These are phyloP conservation scores for Penicillium sp. DNA, from an alignment of 2,329 filamentous ascomycete species.

Conservation along the genomic window DNA sequence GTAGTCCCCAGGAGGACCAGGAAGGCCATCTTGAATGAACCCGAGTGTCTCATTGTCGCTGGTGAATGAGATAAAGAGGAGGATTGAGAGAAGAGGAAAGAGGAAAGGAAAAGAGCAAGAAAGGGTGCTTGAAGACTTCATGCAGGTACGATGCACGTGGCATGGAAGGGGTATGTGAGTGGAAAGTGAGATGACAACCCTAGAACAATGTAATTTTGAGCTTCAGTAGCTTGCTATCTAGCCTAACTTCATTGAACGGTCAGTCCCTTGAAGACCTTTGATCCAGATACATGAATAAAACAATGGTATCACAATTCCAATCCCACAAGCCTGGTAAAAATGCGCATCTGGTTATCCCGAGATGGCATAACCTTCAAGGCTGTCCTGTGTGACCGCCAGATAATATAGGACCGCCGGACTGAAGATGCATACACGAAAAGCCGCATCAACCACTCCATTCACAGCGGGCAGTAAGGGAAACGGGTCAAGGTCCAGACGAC, in stretches of 20 bases:
- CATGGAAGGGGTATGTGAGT: not conserved
- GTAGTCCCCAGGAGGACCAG: not conserved
- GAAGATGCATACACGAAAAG: slow-evolving; percentile 32
- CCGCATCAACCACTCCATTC: slow-evolving; percentile 48
- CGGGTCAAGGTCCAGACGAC: slow-evolving; percentile 45
- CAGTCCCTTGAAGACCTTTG: not conserved
- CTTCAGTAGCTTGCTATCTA: not conserved
- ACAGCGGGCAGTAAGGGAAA: slow-evolving; percentile 53
- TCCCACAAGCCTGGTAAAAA: not conserved
- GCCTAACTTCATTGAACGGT: not conserved
- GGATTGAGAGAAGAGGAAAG: not conserved
- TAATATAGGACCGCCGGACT: slow-evolving; percentile 51
- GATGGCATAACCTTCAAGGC: slow-evolving; percentile 36
- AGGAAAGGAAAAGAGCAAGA: not conserved
- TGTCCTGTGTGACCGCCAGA: slow-evolving; percentile 47
- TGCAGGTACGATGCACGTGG: slow-evolving; percentile 3
- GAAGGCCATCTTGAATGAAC: slow-evolving; percentile 5
- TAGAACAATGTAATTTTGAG: not conserved
- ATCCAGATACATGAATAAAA: not conserved
- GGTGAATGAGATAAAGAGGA: not conserved
- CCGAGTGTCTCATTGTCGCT: not conserved
- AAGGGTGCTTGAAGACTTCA: not conserved
- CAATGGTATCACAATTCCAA: not conserved
- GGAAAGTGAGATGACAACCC: not conserved
- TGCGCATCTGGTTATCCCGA: slow-evolving; percentile 17